These are phyloP conservation scores for Penicillium tannophilum DNA, from an alignment of 495 filamentous ascomycete species.

Conservation along the genomic window DNA sequence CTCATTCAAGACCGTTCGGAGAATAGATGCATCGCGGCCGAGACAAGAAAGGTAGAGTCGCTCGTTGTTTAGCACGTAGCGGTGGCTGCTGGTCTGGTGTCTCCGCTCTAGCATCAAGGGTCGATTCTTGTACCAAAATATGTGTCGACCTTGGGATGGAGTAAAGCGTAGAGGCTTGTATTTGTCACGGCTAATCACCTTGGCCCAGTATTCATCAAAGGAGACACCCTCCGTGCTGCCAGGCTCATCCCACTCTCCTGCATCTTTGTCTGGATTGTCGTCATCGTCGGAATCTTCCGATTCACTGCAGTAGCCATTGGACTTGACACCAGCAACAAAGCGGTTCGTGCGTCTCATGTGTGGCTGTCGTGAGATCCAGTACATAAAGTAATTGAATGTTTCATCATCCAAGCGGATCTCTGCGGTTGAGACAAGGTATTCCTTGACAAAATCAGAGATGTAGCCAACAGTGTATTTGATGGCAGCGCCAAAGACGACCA, in stretches of 20 bases:
- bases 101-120: constrained; percentile 58
- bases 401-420: constrained; percentile 69
- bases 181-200: constrained; percentile 49
- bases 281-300: constrained; percentile 41
- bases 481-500: constrained; percentile 50
- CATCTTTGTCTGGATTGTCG: constrained; percentile 46
- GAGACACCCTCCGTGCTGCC: not conserved
- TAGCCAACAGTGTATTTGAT: constrained; percentile 53
- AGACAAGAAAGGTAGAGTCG: constrained; percentile 65
- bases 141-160: constrained; percentile 64
- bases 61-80: constrained; percentile 50
- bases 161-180: constrained; percentile 65
- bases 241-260: constrained; percentile 15
- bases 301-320: constrained; percentile 51
- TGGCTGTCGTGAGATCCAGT: constrained; percentile 64
- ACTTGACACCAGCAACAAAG: constrained; percentile 64
- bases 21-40: constrained; percentile 63
- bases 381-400: constrained; percentile 69
- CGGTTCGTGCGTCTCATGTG: constrained; percentile 58
- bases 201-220: constrained; percentile 52
- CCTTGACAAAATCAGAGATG: constrained; percentile 33
- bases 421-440: constrained; percentile 53
- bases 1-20: constrained; percentile 68
- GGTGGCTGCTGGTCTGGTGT: constrained; percentile 29
- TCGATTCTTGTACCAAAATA: constrained; percentile 63